Evolutionary conservation across 2,329 filamentous ascomycete species (phyloP).

Genomic region (Grosmannia penicillata): DNA sequence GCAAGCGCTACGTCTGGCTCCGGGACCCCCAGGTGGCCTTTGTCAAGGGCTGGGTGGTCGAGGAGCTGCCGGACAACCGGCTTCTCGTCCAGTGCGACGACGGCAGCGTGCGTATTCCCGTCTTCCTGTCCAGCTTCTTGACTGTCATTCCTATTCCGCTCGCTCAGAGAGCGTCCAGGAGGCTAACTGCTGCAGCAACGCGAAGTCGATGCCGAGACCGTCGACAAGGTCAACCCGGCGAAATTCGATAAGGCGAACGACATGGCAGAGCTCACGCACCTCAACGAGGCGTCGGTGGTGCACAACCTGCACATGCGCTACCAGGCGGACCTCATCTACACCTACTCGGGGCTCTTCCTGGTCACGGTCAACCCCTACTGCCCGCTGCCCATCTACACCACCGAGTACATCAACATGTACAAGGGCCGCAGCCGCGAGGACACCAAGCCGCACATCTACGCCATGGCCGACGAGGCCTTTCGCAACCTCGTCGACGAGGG

Average conservation of each 20-base stretch:
- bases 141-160: neutral
- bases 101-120: constrained; percentile 59
- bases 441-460: constrained; percentile 92
- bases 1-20: constrained; percentile 96
- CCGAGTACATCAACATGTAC: constrained; percentile 98
- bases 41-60: constrained; percentile 80
- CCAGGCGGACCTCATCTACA: constrained; percentile 92
- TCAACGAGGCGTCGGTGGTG: constrained; percentile 95
- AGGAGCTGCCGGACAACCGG: constrained; percentile 55
- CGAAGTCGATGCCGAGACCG: constrained; percentile 69
- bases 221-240: constrained; percentile 97
- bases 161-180: neutral
- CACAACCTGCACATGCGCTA: constrained; percentile 94
- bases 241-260: constrained; percentile 99
- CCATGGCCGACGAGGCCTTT: constrained; percentile 94
- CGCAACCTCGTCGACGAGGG: constrained; percentile 91
- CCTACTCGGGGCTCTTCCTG: constrained; percentile 91
- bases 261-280: constrained; percentile 95
- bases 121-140: neutral
- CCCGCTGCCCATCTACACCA: constrained; percentile 82
- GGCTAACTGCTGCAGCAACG: constrained; percentile 47
- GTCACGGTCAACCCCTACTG: constrained; percentile 97
- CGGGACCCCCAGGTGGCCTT: constrained; percentile 79
- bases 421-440: constrained; percentile 82
- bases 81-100: constrained; percentile 88